Evolutionary conservation across 495 filamentous ascomycete species (phyloP).

Genomic region (Aspergillus indologenus): DNA sequence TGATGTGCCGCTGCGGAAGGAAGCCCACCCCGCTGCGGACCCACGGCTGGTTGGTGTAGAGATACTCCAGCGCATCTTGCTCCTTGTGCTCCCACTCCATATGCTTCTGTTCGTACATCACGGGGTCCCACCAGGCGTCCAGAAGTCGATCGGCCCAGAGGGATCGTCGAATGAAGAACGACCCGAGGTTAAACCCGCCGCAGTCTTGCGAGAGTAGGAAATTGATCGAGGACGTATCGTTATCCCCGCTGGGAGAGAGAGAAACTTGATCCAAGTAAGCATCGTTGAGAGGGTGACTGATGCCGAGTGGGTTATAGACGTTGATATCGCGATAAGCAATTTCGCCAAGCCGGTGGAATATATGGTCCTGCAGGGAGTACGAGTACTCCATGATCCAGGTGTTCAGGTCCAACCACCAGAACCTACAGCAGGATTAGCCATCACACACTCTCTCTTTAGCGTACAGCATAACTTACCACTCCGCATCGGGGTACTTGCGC

Average conservation of each 20-base stretch:
- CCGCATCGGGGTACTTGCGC: slow-evolving; percentile 89
- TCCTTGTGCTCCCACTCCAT: slow-evolving; percentile 99
- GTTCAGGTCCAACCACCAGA: slow-evolving; percentile 98
- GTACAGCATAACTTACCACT: slow-evolving; percentile 64
- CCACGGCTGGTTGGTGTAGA: slow-evolving; percentile 92
- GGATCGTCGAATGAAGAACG: slow-evolving; percentile 84
- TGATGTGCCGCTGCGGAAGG: slow-evolving; percentile 86
- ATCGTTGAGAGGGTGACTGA: slow-evolving; percentile 73
- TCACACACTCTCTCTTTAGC: neutral
- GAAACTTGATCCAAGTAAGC: slow-evolving; percentile 71
- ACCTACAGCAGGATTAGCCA: slow-evolving; percentile 52
- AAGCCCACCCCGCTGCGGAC: slow-evolving; percentile 85
- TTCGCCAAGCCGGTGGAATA: slow-evolving; percentile 75
- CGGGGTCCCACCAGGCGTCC: slow-evolving; percentile 98
- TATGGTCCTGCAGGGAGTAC: slow-evolving; percentile 83
- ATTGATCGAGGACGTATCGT: slow-evolving; percentile 70
- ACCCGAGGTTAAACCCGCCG: slow-evolving; percentile 92
- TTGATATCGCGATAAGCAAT: slow-evolving; percentile 95
- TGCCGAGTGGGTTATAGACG: slow-evolving; percentile 91
- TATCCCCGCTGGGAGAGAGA: slow-evolving; percentile 71
- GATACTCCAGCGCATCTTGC: slow-evolving; percentile 88
- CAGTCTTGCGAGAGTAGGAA: slow-evolving; percentile 92
- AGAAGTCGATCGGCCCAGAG: slow-evolving; percentile 88
- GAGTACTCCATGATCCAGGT: slow-evolving; percentile 97
- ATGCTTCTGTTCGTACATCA: slow-evolving; percentile 96